A percentile compares a stretch with the other conserved stretches of the same genome.
Evolutionary conservation across 108 stramenopile species (phyloP).

Genomic region (Cyclotella cryptica): DNA sequence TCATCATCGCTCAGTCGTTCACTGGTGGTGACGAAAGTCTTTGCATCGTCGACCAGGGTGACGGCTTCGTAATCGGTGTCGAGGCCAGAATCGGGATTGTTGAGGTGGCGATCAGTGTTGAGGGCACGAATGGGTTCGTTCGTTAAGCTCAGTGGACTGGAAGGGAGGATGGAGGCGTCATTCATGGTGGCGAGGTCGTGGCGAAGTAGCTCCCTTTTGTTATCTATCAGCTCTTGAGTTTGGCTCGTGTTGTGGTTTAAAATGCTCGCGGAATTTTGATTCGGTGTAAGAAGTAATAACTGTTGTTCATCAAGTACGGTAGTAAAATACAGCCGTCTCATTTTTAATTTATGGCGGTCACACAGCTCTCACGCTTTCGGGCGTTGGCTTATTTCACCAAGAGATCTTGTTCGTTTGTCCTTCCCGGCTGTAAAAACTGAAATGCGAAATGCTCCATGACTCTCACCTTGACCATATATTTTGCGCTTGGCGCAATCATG

Average conservation of each 20-base stretch:
- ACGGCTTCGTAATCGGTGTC: not conserved
- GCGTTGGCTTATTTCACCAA: no score
- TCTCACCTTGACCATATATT: not conserved
- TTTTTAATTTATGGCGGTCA: no score
- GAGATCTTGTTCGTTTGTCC: no score
- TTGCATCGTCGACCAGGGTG: not conserved
- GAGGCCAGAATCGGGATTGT: not conserved
- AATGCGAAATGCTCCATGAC: not conserved
- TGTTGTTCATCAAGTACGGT: no score
- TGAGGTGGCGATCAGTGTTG: not conserved
- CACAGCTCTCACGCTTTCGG: no score
- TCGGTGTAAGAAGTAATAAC: no score
- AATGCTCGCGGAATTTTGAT: no score
- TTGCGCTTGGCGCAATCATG: conserved; percentile 1
- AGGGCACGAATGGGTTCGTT: not conserved
- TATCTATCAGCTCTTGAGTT: not conserved
- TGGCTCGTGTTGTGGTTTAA: not conserved
- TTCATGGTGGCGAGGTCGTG: not conserved
- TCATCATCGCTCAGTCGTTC: conserved; percentile 2
- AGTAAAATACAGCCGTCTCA: no score
- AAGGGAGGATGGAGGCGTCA: not conserved
- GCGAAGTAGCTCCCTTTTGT: not conserved
- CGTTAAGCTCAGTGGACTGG: not conserved
- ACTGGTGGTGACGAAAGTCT: not conserved
- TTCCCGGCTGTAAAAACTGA: no score